Conservation (phyloP, 176 grass and related monocot species). For the Carex pumila region DNA sequence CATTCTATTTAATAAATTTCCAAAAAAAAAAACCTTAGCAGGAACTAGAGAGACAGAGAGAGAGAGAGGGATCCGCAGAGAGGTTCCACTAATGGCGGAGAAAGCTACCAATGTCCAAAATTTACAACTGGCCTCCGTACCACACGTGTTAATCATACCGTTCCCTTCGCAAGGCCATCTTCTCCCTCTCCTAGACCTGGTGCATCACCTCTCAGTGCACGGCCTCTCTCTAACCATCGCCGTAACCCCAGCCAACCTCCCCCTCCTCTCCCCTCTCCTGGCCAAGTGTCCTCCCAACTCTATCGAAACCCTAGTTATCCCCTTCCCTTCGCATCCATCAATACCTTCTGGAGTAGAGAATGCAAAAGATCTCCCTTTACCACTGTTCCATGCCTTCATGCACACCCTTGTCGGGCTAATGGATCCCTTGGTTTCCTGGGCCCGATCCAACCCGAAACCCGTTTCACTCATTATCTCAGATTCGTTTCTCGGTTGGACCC, state of each 20-base stretch:
- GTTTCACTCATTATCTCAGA: conserved; percentile 43
- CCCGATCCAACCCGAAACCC: conserved; percentile 2
- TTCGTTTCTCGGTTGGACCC: conserved; percentile 59
- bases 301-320: conserved; percentile 34
- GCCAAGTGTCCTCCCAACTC: conserved; percentile 23
- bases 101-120: not conserved
- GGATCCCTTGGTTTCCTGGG: conserved; percentile 25
- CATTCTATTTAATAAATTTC: too few relatives aligned
- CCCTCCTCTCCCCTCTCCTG: conserved; percentile 50
- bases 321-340: conserved; percentile 44
- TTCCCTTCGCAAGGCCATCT: conserved; percentile 56
- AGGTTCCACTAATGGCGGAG: conserved; percentile 18
- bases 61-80: not conserved
- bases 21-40: not conserved
- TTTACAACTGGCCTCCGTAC: not conserved
- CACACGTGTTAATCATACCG: conserved; percentile 45
- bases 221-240: conserved; percentile 45
- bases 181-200: conserved; percentile 44
- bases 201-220: conserved; percentile 32
- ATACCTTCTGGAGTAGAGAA: conserved; percentile 43
- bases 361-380: conserved; percentile 25
- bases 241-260: conserved; percentile 35
- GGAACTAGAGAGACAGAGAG: not conserved
- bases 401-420: conserved; percentile 2
- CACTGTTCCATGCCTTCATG: not conserved